phyloP scores from a whole-genome alignment of 805 yeast genomes.

The Lachancea lanzarotensis region DNA sequence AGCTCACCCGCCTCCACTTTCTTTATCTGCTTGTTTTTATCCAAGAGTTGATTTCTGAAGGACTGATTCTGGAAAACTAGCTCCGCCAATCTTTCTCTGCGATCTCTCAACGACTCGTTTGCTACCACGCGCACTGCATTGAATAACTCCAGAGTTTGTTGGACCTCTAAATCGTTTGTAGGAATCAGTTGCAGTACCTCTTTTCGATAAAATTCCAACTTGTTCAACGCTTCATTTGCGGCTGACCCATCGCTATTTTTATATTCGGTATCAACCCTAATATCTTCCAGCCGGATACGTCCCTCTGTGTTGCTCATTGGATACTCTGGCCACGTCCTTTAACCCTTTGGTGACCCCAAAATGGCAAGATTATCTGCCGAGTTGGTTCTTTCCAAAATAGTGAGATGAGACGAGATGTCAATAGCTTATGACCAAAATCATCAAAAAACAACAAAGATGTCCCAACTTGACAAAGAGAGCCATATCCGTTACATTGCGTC shows the following conservation, averaged over 20 bases:
- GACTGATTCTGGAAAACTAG: constrained; percentile 35
- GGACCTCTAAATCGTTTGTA: constrained; percentile 60
- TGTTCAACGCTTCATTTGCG: constrained; percentile 24
- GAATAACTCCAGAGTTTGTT: constrained; percentile 39
- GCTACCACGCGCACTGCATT: constrained; percentile 51
- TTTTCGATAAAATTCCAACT: constrained; percentile 25
- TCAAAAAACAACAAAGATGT: not conserved
- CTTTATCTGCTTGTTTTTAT: not conserved
- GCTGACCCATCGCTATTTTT: constrained; percentile 16
- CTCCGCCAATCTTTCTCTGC: constrained; percentile 54
- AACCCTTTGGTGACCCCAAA: too few species aligned
- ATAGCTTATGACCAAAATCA: not conserved
- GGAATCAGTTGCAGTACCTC: constrained; percentile 41
- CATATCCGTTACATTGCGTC: constrained; percentile 54
- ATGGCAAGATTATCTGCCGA: not conserved
- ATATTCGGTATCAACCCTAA: constrained; percentile 10
- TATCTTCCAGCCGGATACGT: not conserved
- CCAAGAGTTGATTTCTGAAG: constrained; percentile 14
- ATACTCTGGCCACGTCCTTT: not conserved
- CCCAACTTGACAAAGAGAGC: constrained; percentile 34
- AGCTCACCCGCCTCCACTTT: not conserved
- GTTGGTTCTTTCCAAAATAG: not conserved
- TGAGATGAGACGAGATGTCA: not conserved
- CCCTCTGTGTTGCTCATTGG: not conserved
- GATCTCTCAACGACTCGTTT: constrained; percentile 54